A percentile compares a stretch with the other conserved stretches of the same genome.
These are phyloP conservation scores for Thelonectria blattea DNA, from an alignment of 2,329 filamentous ascomycete genomes.

Conservation along the genomic window DNA sequence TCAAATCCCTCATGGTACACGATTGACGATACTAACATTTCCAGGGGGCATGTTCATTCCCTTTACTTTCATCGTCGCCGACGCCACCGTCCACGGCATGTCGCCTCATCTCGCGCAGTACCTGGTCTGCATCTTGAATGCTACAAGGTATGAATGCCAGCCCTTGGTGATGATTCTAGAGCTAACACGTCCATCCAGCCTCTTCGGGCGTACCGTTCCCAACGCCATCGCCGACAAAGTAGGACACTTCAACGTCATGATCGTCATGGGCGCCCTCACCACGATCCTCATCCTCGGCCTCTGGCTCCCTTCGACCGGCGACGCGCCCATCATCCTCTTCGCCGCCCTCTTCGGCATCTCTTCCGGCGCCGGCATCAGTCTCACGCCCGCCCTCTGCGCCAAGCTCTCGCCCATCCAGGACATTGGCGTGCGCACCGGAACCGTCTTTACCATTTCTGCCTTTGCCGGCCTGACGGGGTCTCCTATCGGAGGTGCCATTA, in stretches of 20 bases:
- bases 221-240: constrained; percentile 44
- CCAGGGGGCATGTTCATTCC: constrained; percentile 14
- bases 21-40: neutral
- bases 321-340: constrained; percentile 39
- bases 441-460: constrained; percentile 19
- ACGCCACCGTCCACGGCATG: constrained; percentile 1
- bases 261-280: constrained; percentile 50
- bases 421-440: constrained; percentile 61
- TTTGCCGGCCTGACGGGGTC: constrained; percentile 30
- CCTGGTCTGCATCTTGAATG: constrained; percentile 42
- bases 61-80: constrained; percentile 7
- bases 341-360: constrained; percentile 44
- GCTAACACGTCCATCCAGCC: constrained; percentile 17
- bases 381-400: constrained; percentile 42
- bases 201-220: constrained; percentile 45
- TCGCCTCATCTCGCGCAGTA: neutral
- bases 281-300: constrained; percentile 39
- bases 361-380: constrained; percentile 43
- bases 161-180: neutral
- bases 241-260: constrained; percentile 50
- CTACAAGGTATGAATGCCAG: constrained; percentile 28
- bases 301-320: constrained; percentile 42
- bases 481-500: constrained; percentile 32
- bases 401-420: constrained; percentile 62
- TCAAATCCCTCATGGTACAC: too few species aligned